These are phyloP conservation scores for Petasospora rhodanensis DNA, from an alignment of 1,139 yeast species.

Conservation along the genomic window DNA sequence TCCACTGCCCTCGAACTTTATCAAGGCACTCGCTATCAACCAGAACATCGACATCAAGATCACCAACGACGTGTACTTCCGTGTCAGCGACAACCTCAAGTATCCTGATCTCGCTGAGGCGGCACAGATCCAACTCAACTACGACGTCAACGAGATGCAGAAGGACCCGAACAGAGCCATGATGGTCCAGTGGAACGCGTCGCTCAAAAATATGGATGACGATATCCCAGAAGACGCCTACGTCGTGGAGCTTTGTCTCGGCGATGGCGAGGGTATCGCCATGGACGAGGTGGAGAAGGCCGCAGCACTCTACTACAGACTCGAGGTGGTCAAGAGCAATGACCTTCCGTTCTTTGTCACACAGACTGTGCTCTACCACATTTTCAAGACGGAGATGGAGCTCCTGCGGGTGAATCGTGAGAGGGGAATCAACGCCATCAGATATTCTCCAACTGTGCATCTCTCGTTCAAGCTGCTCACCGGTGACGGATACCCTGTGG, in stretches of 20 bases:
- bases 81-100: slow-evolving; percentile 29
- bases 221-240: slow-evolving; percentile 25
- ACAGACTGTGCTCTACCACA: slow-evolving; percentile 51
- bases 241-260: slow-evolving; percentile 27
- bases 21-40: slow-evolving; percentile 38
- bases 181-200: slow-evolving; percentile 26
- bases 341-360: slow-evolving; percentile 59
- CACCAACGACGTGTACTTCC: slow-evolving; percentile 53
- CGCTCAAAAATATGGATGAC: slow-evolving; percentile 18
- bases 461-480: slow-evolving; percentile 58
- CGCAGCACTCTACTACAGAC: slow-evolving; percentile 43
- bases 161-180: slow-evolving; percentile 25
- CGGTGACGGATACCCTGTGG: slow-evolving; percentile 50
- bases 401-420: slow-evolving; percentile 21
- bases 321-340: slow-evolving; percentile 47
- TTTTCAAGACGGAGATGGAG: slow-evolving; percentile 46
- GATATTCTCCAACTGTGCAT: slow-evolving; percentile 62
- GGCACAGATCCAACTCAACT: slow-evolving; percentile 37
- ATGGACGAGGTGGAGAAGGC: slow-evolving; percentile 30
- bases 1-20: slow-evolving; percentile 55
- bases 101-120: slow-evolving; percentile 44
- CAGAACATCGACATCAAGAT: slow-evolving; percentile 37
- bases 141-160: slow-evolving; percentile 23
- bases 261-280: slow-evolving; percentile 29
- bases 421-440: slow-evolving; percentile 32